Evolutionary conservation across 352 stramenopile genomes (phyloP), one percentile per base, ranked within the genome.

Genomic region (Pythium pyrilobum): DNA sequence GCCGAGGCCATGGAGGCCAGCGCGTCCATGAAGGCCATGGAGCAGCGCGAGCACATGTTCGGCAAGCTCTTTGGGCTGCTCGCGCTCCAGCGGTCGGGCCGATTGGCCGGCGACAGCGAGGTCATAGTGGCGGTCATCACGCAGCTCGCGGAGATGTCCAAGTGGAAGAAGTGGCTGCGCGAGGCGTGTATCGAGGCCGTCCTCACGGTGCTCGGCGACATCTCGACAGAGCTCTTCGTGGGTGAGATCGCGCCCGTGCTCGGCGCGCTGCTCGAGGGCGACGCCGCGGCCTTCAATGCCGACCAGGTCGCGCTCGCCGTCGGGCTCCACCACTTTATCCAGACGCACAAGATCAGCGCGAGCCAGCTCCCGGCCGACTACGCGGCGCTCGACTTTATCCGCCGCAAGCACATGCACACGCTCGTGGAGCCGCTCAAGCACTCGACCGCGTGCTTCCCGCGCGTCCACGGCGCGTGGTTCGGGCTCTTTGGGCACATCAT

Each of bases 41-140:
- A 97, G 59, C 87, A 97, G 71, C 77, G 89, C 46, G 89, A 97
- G 54, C 79, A 94, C 72, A 85, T 95, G 77, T 95, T 97, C 58
- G 89, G 89, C 16, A 85, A 86, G 16, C 68, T 97, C 20, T 95
- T 97, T 48, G 88, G 87, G 5, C 67, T 95, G 49, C 69, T 95
- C 43, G 84, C 87, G 18, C 48, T 97, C 48, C 72, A 89, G 39
- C 80, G 83, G 47, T 94, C 80, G 8, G 81, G 77, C 11, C 70
- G 85, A 6, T 59, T 96, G 27, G 21, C 28, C 0, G 12, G 12
- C 3, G 62, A 70, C 37, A 69, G 56, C 15, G 53, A 63, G 6
- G 53, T 78, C 12, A 60, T 75, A 25, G 67, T 79, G 11, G 56
- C 55, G 3, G 64, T 91, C 16, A 43, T 82, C 20, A 59, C 50